Conservation (phyloP, 352 stramenopile genomes). For the Phytophthora constricta region DNA sequence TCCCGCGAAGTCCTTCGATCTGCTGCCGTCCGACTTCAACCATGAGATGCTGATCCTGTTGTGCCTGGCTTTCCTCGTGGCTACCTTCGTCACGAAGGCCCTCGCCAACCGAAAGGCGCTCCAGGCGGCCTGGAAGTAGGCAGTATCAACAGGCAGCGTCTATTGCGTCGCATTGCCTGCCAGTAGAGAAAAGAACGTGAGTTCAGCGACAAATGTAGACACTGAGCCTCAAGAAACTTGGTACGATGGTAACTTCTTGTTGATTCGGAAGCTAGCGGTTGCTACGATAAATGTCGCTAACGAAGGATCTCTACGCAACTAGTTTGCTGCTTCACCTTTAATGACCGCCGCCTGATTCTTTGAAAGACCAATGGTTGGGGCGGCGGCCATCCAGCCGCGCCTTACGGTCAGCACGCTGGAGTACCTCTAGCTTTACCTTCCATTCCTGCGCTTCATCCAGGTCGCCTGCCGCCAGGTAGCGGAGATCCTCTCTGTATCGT, state of each 20-base stretch:
- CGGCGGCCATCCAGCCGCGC: slow-evolving; percentile 73
- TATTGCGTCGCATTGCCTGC: background rate
- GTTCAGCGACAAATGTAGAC: background rate
- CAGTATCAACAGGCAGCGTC: slow-evolving; percentile 2
- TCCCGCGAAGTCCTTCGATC: slow-evolving; percentile 95
- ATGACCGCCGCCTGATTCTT: slow-evolving; percentile 45
- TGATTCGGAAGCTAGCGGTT: slow-evolving; percentile 11
- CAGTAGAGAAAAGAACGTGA: slow-evolving; percentile 22
- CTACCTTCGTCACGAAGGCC: slow-evolving; percentile 68
- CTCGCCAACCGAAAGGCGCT: slow-evolving; percentile 81
- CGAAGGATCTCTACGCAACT: slow-evolving; percentile 19
- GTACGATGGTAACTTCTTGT: slow-evolving; percentile 2
- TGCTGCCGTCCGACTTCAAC: slow-evolving; percentile 97
- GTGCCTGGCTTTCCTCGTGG: slow-evolving; percentile 86
- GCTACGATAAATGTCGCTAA: slow-evolving; percentile 16
- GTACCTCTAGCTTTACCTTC: slow-evolving; percentile 83
- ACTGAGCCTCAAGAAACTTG: background rate
- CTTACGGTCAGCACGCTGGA: slow-evolving; percentile 83
- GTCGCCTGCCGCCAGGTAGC: slow-evolving; percentile 69
- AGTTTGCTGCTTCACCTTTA: slow-evolving; percentile 21
- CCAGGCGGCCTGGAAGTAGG: slow-evolving; percentile 83
- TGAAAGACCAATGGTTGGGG: slow-evolving; percentile 79
- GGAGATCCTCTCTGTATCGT: slow-evolving; percentile 73
- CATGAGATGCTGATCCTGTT: slow-evolving; percentile 93
- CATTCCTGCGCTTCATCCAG: slow-evolving; percentile 85